Conservation (phyloP, 495 filamentous ascomycete species). For the Talaromyces wortmannii region DNA sequence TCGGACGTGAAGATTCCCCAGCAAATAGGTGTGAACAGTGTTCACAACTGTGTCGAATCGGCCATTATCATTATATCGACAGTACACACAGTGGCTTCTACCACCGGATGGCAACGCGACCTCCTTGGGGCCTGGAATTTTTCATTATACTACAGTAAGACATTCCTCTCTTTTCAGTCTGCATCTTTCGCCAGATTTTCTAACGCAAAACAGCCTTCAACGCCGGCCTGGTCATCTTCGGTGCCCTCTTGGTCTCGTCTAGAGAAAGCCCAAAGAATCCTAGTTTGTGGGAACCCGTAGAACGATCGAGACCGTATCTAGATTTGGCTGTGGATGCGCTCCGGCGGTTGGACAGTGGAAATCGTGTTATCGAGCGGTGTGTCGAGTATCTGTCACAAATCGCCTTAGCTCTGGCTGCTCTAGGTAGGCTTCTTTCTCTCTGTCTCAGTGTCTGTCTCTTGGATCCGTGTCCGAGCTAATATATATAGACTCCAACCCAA, state of each 20-base stretch:
- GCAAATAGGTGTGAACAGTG: constrained; percentile 27
- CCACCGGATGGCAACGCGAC: constrained; percentile 13
- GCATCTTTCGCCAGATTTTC: neutral
- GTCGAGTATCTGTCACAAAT: constrained; percentile 27
- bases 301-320: constrained; percentile 11
- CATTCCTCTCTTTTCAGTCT: neutral
- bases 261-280: constrained; percentile 7
- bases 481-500: neutral
- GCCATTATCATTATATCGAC: constrained; percentile 30
- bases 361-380: constrained; percentile 33
- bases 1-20: constrained; percentile 9
- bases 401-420: constrained; percentile 14
- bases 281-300: constrained; percentile 7
- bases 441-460: no score
- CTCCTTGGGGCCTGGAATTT: constrained; percentile 36
- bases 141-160: constrained; percentile 33
- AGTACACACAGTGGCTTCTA: constrained; percentile 19
- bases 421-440: constrained; percentile 11
- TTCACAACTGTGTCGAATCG: constrained; percentile 26
- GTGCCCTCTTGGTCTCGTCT: constrained; percentile 18
- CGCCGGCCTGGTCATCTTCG: constrained; percentile 28
- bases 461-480: neutral
- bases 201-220: constrained; percentile 24
- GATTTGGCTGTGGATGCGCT: constrained; percentile 25
- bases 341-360: constrained; percentile 26